Conservation (phyloP, 495 filamentous ascomycete species). For the Bacidia gigantensis region DNA sequence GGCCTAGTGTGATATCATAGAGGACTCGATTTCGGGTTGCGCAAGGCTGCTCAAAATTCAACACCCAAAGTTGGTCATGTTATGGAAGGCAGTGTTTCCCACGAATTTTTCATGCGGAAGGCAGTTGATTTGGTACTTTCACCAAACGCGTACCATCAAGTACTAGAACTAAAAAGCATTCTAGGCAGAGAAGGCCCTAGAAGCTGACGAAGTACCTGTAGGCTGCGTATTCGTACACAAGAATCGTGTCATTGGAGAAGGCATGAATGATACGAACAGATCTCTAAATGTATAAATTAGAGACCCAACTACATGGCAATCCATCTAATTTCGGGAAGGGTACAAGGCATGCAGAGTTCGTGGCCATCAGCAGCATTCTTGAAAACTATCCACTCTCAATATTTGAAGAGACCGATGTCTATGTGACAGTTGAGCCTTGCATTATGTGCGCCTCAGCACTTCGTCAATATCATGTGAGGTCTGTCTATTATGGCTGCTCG, state of each 20-base stretch:
- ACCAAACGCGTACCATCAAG: not conserved
- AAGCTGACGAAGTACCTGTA: slow-evolving; percentile 79
- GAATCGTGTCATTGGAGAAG: slow-evolving; percentile 59
- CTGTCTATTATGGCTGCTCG: slow-evolving; percentile 83
- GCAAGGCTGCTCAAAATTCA: too few relatives aligned
- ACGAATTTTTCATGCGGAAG: slow-evolving; percentile 54
- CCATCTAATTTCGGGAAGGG: slow-evolving; percentile 38
- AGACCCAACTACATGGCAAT: not conserved
- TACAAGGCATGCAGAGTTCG: slow-evolving; percentile 86
- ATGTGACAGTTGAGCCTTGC: slow-evolving; percentile 95
- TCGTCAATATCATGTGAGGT: slow-evolving; percentile 64
- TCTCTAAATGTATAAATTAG: not conserved
- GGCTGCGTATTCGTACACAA: slow-evolving; percentile 83
- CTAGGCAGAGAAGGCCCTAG: slow-evolving; percentile 69
- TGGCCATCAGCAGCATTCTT: slow-evolving; percentile 59
- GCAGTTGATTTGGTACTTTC: slow-evolving; percentile 50
- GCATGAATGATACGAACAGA: slow-evolving; percentile 93
- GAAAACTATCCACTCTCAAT: slow-evolving; percentile 41
- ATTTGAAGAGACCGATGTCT: slow-evolving; percentile 61
- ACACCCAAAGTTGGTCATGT: too few relatives aligned
- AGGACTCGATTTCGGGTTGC: too few relatives aligned
- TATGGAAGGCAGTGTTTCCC: slow-evolving; percentile 17
- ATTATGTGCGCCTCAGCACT: slow-evolving; percentile 96
- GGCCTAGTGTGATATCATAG: too few relatives aligned
- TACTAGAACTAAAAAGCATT: not conserved